A percentile compares a stretch with the other conserved stretches of the same genome.
These are phyloP conservation scores for Phytophthora pistaciae DNA, from an alignment of 352 stramenopile genomes.

Conservation along the genomic window DNA sequence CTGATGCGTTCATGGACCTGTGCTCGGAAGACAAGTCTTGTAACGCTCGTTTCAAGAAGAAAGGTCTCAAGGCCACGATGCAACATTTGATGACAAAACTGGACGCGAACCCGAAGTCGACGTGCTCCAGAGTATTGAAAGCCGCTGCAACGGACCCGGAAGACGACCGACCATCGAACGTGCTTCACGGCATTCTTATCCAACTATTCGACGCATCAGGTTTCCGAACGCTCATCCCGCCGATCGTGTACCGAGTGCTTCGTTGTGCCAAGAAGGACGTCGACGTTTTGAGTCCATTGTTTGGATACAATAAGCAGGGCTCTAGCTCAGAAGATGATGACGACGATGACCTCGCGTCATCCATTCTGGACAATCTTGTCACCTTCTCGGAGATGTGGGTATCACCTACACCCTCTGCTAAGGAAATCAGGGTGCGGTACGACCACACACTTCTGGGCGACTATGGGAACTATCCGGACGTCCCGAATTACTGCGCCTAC, in stretches of 20 bases:
- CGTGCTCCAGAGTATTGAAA: constrained; percentile 23
- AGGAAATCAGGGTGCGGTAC: constrained; percentile 15
- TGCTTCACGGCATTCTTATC: constrained; percentile 18
- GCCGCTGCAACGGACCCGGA: neutral
- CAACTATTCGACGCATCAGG: constrained; percentile 31
- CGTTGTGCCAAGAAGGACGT: constrained; percentile 38
- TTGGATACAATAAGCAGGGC: too few species aligned
- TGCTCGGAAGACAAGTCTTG: constrained; percentile 27
- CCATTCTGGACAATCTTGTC: constrained; percentile 48
- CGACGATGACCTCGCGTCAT: neutral
- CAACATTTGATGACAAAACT: constrained; percentile 5
- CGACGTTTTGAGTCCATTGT: constrained; percentile 23
- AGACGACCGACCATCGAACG: constrained; percentile 28
- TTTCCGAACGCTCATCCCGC: constrained; percentile 39
- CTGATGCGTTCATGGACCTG: constrained; percentile 26
- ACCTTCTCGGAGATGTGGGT: constrained; percentile 51
- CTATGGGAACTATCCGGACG: too few species aligned
- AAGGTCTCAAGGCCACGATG: constrained; percentile 10
- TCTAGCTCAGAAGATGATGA: too few species aligned
- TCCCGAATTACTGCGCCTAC: constrained; percentile 61
- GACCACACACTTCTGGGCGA: constrained; percentile 13
- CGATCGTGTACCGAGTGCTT: constrained; percentile 37
- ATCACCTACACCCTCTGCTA: constrained; percentile 16
- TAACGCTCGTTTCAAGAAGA: constrained; percentile 19
- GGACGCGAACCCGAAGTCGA: constrained; percentile 11